Conservation (phyloP, 257 asterid genomes). For the Nicotiana tabacum region DNA sequence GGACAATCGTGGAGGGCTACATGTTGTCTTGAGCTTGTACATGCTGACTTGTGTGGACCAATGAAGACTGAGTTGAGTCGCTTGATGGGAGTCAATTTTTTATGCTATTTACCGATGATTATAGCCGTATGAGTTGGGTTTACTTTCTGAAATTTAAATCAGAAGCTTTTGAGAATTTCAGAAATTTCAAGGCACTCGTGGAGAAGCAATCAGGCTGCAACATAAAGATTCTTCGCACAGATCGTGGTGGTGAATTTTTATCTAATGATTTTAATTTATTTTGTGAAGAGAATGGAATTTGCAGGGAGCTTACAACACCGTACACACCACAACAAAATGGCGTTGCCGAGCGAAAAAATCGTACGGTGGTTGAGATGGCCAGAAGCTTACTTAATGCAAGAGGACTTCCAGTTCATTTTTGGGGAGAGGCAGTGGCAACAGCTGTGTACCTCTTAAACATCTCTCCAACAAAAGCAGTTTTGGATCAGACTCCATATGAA, state of each 20-base stretch:
- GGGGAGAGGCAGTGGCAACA: background rate
- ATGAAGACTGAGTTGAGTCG: background rate
- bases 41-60: background rate
- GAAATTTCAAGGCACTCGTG: background rate
- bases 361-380: background rate
- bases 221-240: background rate
- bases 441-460: background rate
- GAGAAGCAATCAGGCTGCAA: background rate
- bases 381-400: background rate
- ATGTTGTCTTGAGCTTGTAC: background rate
- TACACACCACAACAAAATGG: background rate
- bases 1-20: background rate
- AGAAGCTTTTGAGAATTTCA: background rate
- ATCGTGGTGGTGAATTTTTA: background rate
- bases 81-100: background rate
- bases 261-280: background rate
- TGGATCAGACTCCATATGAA: background rate
- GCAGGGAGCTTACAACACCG: background rate
- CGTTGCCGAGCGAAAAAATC: background rate
- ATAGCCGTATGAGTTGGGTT: background rate
- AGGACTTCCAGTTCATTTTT: background rate
- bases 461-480: background rate
- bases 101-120: background rate
- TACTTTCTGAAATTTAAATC: background rate
- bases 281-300: background rate